These are phyloP conservation scores for Boletus hoseneyae DNA, from an alignment of 1,284 basidiomycete species.

Conservation along the genomic window DNA sequence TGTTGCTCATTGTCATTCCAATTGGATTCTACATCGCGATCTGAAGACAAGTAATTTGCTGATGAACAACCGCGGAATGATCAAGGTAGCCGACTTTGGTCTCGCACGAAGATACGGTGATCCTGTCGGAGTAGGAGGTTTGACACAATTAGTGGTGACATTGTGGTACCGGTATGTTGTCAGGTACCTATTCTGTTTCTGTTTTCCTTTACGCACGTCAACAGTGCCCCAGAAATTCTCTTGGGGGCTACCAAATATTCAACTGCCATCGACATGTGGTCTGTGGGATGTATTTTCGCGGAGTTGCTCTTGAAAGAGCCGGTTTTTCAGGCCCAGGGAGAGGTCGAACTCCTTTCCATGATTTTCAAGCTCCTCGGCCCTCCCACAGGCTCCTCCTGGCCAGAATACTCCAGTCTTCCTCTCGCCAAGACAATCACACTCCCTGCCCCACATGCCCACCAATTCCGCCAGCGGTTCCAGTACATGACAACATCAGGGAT, in stretches of 20 bases:
- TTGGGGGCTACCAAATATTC: conserved; percentile 92
- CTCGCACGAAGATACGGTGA: conserved; percentile 95
- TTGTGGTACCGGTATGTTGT: conserved; percentile 92
- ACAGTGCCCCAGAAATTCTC: conserved; percentile 92
- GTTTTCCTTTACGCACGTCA: conserved; percentile 8
- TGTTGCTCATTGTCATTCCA: conserved; percentile 86
- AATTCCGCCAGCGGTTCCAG: conserved; percentile 75
- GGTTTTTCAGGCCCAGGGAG: conserved; percentile 92
- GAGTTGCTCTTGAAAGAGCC: conserved; percentile 94
- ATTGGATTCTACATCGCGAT: conserved; percentile 98
- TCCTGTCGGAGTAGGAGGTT: conserved; percentile 85
- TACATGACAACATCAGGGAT: conserved; percentile 82
- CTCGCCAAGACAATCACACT: conserved; percentile 77
- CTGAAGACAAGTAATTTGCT: conserved; percentile 96
- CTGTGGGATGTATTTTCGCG: conserved; percentile 98
- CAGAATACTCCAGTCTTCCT: conserved; percentile 75
- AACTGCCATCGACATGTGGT: conserved; percentile 98
- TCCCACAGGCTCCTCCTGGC: conserved; percentile 86
- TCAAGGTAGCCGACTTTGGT: conserved; percentile 99
- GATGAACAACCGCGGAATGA: conserved; percentile 98
- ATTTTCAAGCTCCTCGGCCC: conserved; percentile 92
- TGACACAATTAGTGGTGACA: conserved; percentile 97
- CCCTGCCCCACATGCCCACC: conserved; percentile 70
- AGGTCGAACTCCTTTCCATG: conserved; percentile 89
- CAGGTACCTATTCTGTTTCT: conserved; percentile 10